Conservation (phyloP, 306 rosid genomes). For the Cucurbita argyrosperma region DNA sequence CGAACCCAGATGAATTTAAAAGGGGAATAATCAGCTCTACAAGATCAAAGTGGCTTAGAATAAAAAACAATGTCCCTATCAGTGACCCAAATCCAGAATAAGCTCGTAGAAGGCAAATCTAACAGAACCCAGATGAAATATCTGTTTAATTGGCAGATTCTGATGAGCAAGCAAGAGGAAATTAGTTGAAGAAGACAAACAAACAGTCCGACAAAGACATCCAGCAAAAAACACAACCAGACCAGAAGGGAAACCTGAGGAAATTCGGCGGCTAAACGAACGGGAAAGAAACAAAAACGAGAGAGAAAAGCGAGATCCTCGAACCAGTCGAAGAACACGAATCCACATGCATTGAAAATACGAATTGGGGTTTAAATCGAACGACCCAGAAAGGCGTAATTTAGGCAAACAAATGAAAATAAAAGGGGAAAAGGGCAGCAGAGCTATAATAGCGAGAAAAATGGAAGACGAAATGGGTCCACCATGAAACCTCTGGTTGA, state of each 20-base stretch:
- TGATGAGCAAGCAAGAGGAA: background rate
- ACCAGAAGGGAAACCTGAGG: conserved; percentile 1
- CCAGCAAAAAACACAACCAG: background rate
- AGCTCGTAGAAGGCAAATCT: background rate
- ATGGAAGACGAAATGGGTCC: conserved; percentile 1
- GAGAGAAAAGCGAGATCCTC: conserved; percentile 26
- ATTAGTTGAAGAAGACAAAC: background rate
- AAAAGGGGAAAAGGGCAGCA: conserved; percentile 14
- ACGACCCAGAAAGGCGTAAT: conserved; percentile 9
- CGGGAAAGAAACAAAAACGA: conserved; percentile 22
- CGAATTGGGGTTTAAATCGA: conserved; percentile 21
- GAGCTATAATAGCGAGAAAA: conserved; percentile 18
- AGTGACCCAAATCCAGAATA: background rate
- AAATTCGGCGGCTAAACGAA: background rate
- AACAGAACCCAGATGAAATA: background rate
- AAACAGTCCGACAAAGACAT: background rate
- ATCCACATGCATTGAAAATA: conserved; percentile 39
- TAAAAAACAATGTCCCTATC: conserved; percentile 1
- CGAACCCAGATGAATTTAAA: background rate
- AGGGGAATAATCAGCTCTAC: background rate
- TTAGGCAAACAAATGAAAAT: background rate
- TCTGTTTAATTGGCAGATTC: background rate
- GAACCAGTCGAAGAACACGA: conserved; percentile 16
- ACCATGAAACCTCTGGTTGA: background rate
- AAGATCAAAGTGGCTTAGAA: background rate